Conservation (phyloP, 2,329 filamentous ascomycete genomes). For the Ophiocordyceps camponoti-floridani region DNA sequence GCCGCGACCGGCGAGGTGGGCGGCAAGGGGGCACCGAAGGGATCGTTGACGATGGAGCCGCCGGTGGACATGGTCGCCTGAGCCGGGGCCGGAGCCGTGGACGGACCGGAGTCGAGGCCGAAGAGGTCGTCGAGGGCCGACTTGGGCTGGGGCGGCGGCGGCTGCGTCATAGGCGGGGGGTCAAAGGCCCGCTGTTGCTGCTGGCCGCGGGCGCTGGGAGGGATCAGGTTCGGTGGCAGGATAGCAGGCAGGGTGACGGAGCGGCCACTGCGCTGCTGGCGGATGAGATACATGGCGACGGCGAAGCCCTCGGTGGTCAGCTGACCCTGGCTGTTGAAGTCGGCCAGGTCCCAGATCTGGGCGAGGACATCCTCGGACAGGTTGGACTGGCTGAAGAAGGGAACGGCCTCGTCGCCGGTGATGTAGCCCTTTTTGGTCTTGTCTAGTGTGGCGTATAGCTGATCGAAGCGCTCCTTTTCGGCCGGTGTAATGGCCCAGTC, state of each 20-base stretch:
- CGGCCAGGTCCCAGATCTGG: slow-evolving; percentile 92
- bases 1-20: slow-evolving; percentile 37
- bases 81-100: slow-evolving; percentile 31
- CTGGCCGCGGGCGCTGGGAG: slow-evolving; percentile 64
- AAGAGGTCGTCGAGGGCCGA: slow-evolving; percentile 90
- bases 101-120: slow-evolving; percentile 55
- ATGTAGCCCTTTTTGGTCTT: slow-evolving; percentile 67
- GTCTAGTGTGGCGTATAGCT: slow-evolving; percentile 70
- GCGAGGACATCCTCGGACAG: slow-evolving; percentile 78
- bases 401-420: slow-evolving; percentile 83
- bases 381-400: slow-evolving; percentile 84
- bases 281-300: slow-evolving; percentile 92
- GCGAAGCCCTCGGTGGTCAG: slow-evolving; percentile 84
- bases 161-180: slow-evolving; percentile 18
- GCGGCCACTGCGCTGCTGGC: slow-evolving; percentile 64
- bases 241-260: slow-evolving; percentile 47
- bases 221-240: slow-evolving; percentile 68
- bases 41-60: slow-evolving; percentile 47
- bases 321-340: slow-evolving; percentile 79
- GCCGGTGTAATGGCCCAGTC: slow-evolving; percentile 72
- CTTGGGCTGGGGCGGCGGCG: slow-evolving; percentile 34
- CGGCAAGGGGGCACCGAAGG: slow-evolving; percentile 35
- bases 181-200: slow-evolving; percentile 34
- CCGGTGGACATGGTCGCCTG: slow-evolving; percentile 54
- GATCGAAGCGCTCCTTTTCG: slow-evolving; percentile 79